These are phyloP conservation scores for Piper betle DNA, from an alignment of 164 flowering plant species.

Conservation along the genomic window DNA sequence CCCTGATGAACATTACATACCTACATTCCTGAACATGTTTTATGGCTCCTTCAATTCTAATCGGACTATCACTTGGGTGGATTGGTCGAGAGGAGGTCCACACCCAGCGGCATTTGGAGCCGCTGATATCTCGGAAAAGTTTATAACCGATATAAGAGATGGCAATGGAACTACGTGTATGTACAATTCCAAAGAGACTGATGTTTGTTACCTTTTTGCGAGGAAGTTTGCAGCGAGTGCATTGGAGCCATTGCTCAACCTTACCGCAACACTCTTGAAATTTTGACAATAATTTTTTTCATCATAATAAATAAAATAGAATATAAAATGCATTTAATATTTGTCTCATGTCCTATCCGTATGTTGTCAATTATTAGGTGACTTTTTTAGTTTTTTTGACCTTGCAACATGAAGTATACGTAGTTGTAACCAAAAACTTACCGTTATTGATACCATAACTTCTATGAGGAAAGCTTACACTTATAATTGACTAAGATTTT, in stretches of 20 bases:
- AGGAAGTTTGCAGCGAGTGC: constrained; percentile 30
- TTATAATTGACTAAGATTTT: no score
- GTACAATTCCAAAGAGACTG: constrained; percentile 33
- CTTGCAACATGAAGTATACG: no score
- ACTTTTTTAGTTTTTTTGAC: no score
- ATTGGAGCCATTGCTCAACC: constrained; percentile 27
- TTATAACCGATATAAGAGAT: constrained; percentile 39
- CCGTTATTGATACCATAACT: no score
- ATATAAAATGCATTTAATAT: background rate
- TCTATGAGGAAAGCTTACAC: no score
- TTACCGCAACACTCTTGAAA: constrained; percentile 20
- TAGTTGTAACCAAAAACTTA: no score
- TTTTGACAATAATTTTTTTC: constrained; percentile 12
- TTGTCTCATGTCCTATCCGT: background rate
- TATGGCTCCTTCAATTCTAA: constrained; percentile 43
- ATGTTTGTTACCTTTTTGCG: constrained; percentile 26
- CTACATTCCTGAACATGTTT: constrained; percentile 61
- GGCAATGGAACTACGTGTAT: constrained; percentile 44
- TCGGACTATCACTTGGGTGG: constrained; percentile 76
- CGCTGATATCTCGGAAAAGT: constrained; percentile 41
- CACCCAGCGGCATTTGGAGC: constrained; percentile 51
- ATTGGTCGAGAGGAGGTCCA: constrained; percentile 71
- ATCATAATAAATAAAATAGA: background rate
- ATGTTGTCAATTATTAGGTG: background rate
- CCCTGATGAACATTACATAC: constrained; percentile 83